phyloP scores from a whole-genome alignment of 495 filamentous ascomycete species.

The Trichoderma parareesei region DNA sequence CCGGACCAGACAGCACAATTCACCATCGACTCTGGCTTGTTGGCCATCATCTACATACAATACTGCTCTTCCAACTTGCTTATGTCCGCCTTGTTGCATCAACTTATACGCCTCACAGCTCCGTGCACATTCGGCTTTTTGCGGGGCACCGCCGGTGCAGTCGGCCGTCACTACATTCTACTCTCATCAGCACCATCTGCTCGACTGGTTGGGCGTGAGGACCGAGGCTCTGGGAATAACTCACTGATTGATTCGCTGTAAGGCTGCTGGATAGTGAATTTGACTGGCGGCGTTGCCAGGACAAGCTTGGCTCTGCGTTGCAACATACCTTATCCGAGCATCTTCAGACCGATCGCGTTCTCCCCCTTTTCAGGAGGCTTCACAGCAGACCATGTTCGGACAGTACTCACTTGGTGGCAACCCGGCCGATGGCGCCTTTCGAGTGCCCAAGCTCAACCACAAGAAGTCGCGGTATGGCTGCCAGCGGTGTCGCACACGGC shows the following conservation, averaged over 20 bases:
- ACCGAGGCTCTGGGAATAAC: too few species aligned
- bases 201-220: too few species aligned
- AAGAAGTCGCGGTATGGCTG: conserved; percentile 1
- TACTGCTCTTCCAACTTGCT: too few species aligned
- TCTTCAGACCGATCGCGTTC: neutral
- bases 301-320: too few species aligned
- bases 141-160: neutral
- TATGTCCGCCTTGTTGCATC: too few species aligned
- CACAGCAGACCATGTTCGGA: neutral
- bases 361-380: neutral
- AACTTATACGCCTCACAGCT: neutral
- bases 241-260: too few species aligned
- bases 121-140: neutral
- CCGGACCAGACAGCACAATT: too few species aligned
- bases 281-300: too few species aligned
- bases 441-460: conserved; percentile 4
- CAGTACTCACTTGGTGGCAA: neutral
- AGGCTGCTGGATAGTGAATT: too few species aligned
- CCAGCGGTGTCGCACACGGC: conserved; percentile 1
- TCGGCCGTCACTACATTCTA: neutral
- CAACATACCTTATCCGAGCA: neutral
- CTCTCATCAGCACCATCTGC: too few species aligned
- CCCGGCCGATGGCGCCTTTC: neutral
- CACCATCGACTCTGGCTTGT: too few species aligned
- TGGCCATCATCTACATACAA: too few species aligned